A percentile compares a stretch with the other conserved stretches of the same genome.
These are phyloP conservation scores for Diutina siamensis DNA, from an alignment of 1,139 yeast species.

Conservation along the genomic window DNA sequence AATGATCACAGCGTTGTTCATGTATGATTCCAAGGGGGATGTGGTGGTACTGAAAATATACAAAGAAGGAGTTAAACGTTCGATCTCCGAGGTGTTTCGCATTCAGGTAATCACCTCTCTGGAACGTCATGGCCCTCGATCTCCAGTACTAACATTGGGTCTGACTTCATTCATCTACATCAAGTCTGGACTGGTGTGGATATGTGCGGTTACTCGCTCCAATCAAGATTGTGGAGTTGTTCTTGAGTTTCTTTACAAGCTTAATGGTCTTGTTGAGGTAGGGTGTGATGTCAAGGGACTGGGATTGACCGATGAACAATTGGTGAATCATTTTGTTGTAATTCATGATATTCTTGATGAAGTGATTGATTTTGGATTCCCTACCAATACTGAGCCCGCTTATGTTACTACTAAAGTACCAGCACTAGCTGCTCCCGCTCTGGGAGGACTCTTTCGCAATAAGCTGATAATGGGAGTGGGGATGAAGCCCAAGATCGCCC, in stretches of 20 bases:
- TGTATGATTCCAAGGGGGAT: conserved; percentile 76
- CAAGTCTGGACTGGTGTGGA: conserved; percentile 57
- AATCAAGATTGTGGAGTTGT: conserved; percentile 78
- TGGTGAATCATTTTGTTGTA: conserved; percentile 44
- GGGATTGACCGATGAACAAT: conserved; percentile 19
- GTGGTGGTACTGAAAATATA: conserved; percentile 69
- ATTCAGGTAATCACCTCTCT: conserved; percentile 63
- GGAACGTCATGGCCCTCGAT: conserved; percentile 23
- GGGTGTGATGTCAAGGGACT: conserved; percentile 14
- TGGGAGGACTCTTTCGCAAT: background rate
- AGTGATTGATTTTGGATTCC: conserved; percentile 71
- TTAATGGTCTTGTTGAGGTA: conserved; percentile 32
- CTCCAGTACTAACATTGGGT: conserved; percentile 85
- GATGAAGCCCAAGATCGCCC: conserved; percentile 6
- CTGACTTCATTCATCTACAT: conserved; percentile 85
- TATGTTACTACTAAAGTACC: conserved; percentile 13
- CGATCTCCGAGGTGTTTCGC: conserved; percentile 81
- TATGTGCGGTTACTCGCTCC: conserved; percentile 79
- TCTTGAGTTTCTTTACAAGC: conserved; percentile 63
- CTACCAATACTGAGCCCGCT: conserved; percentile 52
- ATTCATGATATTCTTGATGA: conserved; percentile 75
- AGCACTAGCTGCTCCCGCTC: background rate
- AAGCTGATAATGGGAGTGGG: conserved; percentile 7
- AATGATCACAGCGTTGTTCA: conserved; percentile 68
- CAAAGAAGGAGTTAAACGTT: conserved; percentile 38